These are phyloP conservation scores for Mastigamoeba balamuthi DNA, from an alignment of 78 protist species.

Conservation along the genomic window DNA sequence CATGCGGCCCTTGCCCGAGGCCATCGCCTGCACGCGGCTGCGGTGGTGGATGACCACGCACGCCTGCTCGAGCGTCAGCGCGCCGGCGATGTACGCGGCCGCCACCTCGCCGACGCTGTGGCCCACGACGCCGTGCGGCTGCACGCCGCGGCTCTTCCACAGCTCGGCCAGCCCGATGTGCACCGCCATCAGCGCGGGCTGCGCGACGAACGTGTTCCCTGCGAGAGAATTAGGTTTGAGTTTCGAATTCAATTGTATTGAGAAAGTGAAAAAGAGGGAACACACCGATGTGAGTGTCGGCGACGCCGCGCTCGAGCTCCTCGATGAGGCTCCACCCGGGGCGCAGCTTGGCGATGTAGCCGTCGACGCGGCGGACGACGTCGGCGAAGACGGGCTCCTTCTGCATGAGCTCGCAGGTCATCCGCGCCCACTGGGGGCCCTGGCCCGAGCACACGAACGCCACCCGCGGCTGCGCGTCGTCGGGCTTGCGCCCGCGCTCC, in stretches of 20 bases:
- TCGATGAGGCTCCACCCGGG: background rate
- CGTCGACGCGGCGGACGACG: background rate
- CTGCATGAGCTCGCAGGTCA: background rate
- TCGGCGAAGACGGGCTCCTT: background rate
- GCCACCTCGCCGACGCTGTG: constrained; percentile 47
- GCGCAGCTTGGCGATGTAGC: background rate
- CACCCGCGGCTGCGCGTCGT: no score
- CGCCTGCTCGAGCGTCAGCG: constrained; percentile 15
- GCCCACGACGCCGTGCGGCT: constrained; percentile 23
- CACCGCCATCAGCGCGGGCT: constrained; percentile 15
- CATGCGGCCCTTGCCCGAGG: constrained; percentile 32
- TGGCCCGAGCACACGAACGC: constrained; percentile 10
- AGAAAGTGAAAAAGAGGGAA: no score
- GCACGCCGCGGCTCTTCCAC: constrained; percentile 13
- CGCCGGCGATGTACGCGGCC: constrained; percentile 8
- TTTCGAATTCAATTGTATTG: no score
- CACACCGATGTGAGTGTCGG: no score
- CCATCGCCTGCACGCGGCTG: constrained; percentile 1
- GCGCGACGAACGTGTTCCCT: constrained; percentile 4
- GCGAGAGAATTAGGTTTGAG: background rate
- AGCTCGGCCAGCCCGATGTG: constrained; percentile 18
- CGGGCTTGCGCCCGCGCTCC: no score
- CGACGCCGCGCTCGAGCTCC: background rate
- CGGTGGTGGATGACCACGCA: constrained; percentile 17
- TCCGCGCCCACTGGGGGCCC: constrained; percentile 14